These are phyloP conservation scores for Isoetes engelmannii DNA, from an alignment of 83 land plant species.

Conservation along the genomic window DNA sequence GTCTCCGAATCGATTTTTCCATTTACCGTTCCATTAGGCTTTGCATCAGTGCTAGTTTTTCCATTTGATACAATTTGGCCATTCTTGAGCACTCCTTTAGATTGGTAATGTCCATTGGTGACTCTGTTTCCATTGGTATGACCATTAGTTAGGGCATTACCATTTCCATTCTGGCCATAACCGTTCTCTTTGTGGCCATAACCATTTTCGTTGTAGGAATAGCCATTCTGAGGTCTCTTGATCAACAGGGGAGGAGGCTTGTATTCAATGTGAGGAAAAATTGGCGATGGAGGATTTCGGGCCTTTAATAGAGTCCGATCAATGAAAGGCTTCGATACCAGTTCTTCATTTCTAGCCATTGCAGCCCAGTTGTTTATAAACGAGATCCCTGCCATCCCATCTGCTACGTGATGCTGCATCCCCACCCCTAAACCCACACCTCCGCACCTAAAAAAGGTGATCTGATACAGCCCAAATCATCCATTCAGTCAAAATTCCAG, in stretches of 20 bases:
- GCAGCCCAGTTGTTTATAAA: conserved; percentile 52
- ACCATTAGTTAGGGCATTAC: not conserved
- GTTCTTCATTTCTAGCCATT: conserved; percentile 29
- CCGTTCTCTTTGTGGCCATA: conserved; percentile 10
- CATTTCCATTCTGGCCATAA: not conserved
- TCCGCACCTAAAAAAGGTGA: conserved; percentile 51
- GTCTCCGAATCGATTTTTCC: not conserved
- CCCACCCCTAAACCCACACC: conserved; percentile 42
- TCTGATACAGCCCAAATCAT: conserved; percentile 16
- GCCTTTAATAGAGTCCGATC: conserved; percentile 79
- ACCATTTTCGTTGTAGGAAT: conserved; percentile 8
- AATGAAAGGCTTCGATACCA: conserved; percentile 58
- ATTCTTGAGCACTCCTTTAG: not conserved
- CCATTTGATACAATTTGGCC: too few species aligned
- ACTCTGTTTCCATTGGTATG: not conserved
- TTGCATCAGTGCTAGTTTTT: too few species aligned
- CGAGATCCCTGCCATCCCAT: conserved; percentile 37
- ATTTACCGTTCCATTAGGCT: not conserved
- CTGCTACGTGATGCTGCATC: conserved; percentile 50
- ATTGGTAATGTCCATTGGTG: conserved; percentile 4
- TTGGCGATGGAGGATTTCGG: conserved; percentile 64
- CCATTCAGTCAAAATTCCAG: not conserved
- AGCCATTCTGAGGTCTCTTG: not conserved
- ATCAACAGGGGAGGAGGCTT: conserved; percentile 62
- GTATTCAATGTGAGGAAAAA: conserved; percentile 75